Evolutionary conservation across 805 yeast genomes (phyloP).

Genomic region (Teunomyces stri): DNA sequence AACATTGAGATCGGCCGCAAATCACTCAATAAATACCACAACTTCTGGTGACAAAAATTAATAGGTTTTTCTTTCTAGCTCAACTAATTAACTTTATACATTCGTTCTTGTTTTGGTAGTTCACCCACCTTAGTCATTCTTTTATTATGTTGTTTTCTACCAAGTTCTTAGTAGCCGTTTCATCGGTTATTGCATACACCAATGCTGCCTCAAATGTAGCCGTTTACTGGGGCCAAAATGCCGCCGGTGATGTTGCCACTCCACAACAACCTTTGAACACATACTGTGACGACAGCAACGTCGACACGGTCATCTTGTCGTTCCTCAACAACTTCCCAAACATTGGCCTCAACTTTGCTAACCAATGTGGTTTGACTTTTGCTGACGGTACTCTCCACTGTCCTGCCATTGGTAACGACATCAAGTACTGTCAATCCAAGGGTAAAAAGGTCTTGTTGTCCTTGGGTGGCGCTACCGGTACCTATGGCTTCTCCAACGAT

Average conservation of each 20-base stretch:
- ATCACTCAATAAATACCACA: no score
- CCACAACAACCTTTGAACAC: conserved; percentile 36
- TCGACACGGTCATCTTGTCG: conserved; percentile 70
- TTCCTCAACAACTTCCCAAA: conserved; percentile 64
- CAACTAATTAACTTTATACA: not conserved
- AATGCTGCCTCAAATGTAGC: conserved; percentile 50
- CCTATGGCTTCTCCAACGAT: conserved; percentile 41
- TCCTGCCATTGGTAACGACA: conserved; percentile 51
- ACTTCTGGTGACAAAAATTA: not conserved
- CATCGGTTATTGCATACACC: conserved; percentile 4
- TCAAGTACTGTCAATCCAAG: conserved; percentile 62
- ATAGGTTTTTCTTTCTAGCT: not conserved
- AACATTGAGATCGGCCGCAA: not conserved
- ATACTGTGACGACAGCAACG: conserved; percentile 67
- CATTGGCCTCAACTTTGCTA: conserved; percentile 8
- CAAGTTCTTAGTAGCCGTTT: conserved; percentile 1
- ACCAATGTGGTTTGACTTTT: conserved; percentile 6
- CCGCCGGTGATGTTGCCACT: conserved; percentile 34
- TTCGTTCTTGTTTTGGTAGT: not conserved
- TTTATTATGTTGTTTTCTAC: conserved; percentile 1
- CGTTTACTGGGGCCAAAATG: conserved; percentile 87
- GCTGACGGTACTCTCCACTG: conserved; percentile 13
- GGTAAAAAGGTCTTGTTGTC: conserved; percentile 79
- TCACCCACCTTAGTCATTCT: conserved; percentile 1
- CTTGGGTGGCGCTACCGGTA: conserved; percentile 49